phyloP scores from a whole-genome alignment of 176 grass and related monocot genomes.

The Hordeum marinum region DNA sequence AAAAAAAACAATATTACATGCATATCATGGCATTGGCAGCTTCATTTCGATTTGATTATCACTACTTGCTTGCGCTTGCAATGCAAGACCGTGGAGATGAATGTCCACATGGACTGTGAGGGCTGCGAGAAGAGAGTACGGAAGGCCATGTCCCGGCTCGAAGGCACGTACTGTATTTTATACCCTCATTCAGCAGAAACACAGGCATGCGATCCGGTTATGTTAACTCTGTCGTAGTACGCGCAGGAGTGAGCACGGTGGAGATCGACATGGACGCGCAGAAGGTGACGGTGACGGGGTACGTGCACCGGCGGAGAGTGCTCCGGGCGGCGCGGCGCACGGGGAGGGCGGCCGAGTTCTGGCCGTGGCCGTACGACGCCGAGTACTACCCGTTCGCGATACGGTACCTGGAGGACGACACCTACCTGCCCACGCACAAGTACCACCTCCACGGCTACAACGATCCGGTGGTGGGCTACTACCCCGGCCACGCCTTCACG shows the following conservation, averaged over 20 bases:
- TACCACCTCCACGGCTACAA: constrained; percentile 86
- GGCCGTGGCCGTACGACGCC: constrained; percentile 75
- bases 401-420: constrained; percentile 71
- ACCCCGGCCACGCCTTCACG: constrained; percentile 65
- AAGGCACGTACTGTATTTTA: constrained; percentile 31
- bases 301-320: constrained; percentile 56
- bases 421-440: constrained; percentile 46
- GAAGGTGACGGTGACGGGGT: constrained; percentile 89
- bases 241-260: constrained; percentile 53
- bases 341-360: constrained; percentile 72
- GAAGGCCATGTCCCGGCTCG: constrained; percentile 62
- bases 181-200: too few relatives aligned
- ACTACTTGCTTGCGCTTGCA: not conserved
- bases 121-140: constrained; percentile 64
- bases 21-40: not conserved
- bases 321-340: constrained; percentile 74
- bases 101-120: constrained; percentile 90
- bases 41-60: not conserved
- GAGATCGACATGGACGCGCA: constrained; percentile 80
- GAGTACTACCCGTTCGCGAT: constrained; percentile 80
- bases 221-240: too few relatives aligned
- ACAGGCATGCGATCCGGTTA: too few relatives aligned
- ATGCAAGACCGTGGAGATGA: constrained; percentile 72
- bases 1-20: not conserved
- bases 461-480: constrained; percentile 49